Evolutionary conservation across 2,329 filamentous ascomycete genomes (phyloP), one percentile per base, ranked within the genome.

Genomic region (Cordyceps cateniannulata): DNA sequence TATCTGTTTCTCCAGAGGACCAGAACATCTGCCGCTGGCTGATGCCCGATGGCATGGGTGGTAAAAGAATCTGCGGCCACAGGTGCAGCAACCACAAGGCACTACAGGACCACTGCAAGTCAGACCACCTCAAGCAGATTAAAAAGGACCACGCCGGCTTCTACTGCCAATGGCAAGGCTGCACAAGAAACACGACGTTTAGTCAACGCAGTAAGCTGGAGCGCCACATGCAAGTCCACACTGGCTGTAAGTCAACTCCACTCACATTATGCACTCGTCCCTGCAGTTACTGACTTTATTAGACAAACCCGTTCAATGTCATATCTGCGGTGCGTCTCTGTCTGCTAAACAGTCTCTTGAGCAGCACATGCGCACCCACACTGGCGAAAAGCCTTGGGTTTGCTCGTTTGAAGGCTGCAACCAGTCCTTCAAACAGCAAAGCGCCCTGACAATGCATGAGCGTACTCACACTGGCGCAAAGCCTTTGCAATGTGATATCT

Each of bases 321-420:
- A 75, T 2, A 74, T 77, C 22, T 90, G 87, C 66, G 75, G 77
- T 10, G 75, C 82, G 61, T 75, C 76, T 3, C 85, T 89, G 66
- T 88, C 86, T 0, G 86, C 86, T 2, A 83, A 85, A 65, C 86
- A 89, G 69, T 84, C 87, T 1, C 77, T 89, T 7, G 81, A 84
- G 47, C 86, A 89, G 68, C 87, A 90, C 66, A 78, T 83, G 68
- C 81, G 85, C 20, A 87, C 83, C 2, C 87, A 90, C 67, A 86
- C 85, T 0, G 84, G 85, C 44, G 81, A 84, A 63, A 86, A 83
- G 63, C 86, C 86, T 27, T 86, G 84, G 72, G 73, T 78, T 45
- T 90, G 87, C 68, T 69, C 73, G 10, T 70, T 69, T 27, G 67
- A 70, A 3, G 77, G 77, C 40, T 87, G 85, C 64, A 72, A 70